Evolutionary conservation across 345 rosid genomes (phyloP).

Genomic region (Iberis pinnata): DNA sequence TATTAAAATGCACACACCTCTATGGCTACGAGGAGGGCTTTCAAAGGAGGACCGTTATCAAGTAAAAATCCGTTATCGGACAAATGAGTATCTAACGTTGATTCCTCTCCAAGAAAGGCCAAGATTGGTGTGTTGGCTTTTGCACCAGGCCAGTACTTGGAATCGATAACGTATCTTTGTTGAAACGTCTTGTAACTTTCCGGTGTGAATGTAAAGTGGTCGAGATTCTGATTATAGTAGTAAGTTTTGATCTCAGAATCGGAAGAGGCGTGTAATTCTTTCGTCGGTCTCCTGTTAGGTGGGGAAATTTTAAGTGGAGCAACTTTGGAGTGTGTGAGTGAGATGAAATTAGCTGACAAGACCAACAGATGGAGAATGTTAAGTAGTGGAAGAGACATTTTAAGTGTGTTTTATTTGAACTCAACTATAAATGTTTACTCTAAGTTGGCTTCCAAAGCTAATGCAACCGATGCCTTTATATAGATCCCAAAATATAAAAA

Average conservation of each 20-base stretch:
- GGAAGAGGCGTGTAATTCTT: not conserved
- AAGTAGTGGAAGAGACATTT: too few species aligned
- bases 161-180: conserved; percentile 42
- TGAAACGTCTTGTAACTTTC: conserved; percentile 46
- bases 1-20: too few species aligned
- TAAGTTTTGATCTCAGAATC: conserved; percentile 25
- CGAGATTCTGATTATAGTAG: conserved; percentile 39
- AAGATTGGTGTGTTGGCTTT: conserved; percentile 38
- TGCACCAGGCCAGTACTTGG: conserved; percentile 45
- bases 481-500: conserved; percentile 17
- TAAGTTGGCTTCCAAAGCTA: too few species aligned
- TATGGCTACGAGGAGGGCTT: conserved; percentile 37
- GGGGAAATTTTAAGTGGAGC: conserved; percentile 15
- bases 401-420: too few species aligned
- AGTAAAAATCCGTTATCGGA: conserved; percentile 23
- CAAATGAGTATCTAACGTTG: conserved; percentile 28
- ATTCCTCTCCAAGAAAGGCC: conserved; percentile 46
- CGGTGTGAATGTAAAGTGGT: conserved; percentile 48
- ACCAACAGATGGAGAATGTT: conserved; percentile 9
- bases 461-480: conserved; percentile 15
- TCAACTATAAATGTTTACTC: not conserved
- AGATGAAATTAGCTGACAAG: conserved; percentile 11
- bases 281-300: not conserved
- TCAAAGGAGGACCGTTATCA: conserved; percentile 33
- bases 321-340: conserved; percentile 21